These are phyloP conservation scores for Naegleria fowleri DNA, from an alignment of 208 protist species.

Conservation along the genomic window DNA sequence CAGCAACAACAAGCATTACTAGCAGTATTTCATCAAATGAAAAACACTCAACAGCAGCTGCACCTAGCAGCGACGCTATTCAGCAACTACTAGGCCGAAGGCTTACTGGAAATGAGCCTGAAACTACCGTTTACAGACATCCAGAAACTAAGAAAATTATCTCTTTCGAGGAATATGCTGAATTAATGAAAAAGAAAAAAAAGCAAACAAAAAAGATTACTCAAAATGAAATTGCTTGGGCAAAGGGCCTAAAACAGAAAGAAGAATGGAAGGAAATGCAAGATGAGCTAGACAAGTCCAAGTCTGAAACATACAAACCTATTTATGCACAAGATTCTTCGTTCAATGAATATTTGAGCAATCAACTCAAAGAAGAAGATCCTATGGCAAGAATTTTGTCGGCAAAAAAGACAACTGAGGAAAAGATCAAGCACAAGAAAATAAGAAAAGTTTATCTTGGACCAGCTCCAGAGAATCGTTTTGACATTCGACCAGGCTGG, in stretches of 20 bases:
- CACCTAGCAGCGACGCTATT: background rate
- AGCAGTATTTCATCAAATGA: background rate
- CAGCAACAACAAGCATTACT: background rate
- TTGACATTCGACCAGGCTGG: background rate
- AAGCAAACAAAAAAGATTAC: background rate
- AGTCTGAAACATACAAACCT: background rate
- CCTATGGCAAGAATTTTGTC: background rate
- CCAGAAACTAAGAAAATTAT: background rate
- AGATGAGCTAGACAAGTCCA: background rate
- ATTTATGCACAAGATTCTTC: background rate
- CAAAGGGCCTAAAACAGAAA: background rate
- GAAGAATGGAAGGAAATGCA: background rate
- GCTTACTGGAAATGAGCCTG: background rate
- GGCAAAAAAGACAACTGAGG: background rate
- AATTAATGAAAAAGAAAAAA: background rate
- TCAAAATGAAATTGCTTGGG: background rate
- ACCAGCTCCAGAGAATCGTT: background rate
- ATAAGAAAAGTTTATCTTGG: background rate
- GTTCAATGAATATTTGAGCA: background rate
- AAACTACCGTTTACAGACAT: background rate
- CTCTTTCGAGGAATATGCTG: background rate
- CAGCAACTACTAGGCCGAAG: background rate
- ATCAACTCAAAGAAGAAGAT: constrained; percentile 17
- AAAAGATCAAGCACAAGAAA: background rate
- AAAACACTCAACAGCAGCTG: background rate